Conservation (phyloP, 2,329 filamentous ascomycete species). For the Diaporthe citri region DNA sequence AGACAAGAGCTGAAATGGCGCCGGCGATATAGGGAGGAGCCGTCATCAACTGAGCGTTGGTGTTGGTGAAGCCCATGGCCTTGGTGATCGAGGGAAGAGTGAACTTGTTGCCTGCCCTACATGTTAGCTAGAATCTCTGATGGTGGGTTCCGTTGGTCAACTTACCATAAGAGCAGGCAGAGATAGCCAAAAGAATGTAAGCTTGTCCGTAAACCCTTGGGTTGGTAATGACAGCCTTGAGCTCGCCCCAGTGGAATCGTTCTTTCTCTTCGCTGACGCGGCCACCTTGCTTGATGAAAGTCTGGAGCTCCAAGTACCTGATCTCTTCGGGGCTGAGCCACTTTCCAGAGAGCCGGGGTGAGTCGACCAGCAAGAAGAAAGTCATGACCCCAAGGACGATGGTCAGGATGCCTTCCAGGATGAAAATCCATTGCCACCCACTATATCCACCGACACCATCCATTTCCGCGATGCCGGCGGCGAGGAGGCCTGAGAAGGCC, state of each 20-base stretch:
- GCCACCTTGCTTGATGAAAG: slow-evolving; percentile 10
- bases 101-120: slow-evolving; percentile 43
- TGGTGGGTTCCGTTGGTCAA: background rate
- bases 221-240: slow-evolving; percentile 32
- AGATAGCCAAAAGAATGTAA: slow-evolving; percentile 46
- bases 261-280: background rate
- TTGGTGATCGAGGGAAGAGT: slow-evolving; percentile 52
- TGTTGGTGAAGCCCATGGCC: slow-evolving; percentile 51
- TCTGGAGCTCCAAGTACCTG: slow-evolving; percentile 33
- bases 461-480: slow-evolving; percentile 60
- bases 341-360: slow-evolving; percentile 9
- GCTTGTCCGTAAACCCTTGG: slow-evolving; percentile 39
- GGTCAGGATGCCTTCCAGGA: slow-evolving; percentile 74
- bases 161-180: slow-evolving; percentile 45
- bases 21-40: slow-evolving; percentile 72
- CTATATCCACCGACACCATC: slow-evolving; percentile 56
- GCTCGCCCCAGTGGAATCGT: slow-evolving; percentile 1
- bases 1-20: slow-evolving; percentile 70
- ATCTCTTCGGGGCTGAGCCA: slow-evolving; percentile 37
- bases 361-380: slow-evolving; percentile 56
- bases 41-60: slow-evolving; percentile 63
- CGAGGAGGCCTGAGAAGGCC: slow-evolving; percentile 75
- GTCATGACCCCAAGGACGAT: slow-evolving; percentile 66
- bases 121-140: background rate
- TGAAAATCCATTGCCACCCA: slow-evolving; percentile 73